Evolutionary conservation across 108 stramenopile species (phyloP), one percentile per base, ranked within the genome.

Genomic region (Cyclotella kingstonii): DNA sequence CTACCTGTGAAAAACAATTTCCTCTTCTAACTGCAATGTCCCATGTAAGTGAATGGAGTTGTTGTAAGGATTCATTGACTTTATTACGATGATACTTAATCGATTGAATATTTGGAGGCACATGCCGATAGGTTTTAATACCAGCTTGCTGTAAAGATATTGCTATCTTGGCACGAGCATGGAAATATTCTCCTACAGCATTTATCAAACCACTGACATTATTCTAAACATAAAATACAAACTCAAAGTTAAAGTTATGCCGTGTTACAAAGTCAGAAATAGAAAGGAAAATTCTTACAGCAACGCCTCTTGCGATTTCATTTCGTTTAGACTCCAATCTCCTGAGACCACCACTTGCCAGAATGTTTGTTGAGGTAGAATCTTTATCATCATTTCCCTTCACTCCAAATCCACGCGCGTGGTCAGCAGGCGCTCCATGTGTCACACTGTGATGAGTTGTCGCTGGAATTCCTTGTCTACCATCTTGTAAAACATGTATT

Each of bases 371-470:
- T 7, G 52, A 60, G 4, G 42, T 60, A 30, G 68, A 68, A 33
- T 44, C 49, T 10, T 39, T 39, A 27, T 60, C 73, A 21, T 81
- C 66, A 48, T 71, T 63, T 3, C 73, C 67, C 15, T 78, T 42
- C 22, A 84, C 51, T 30, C 80, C 82, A 77, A 91, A 95, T 44
- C 94, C 94, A 28, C 81, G 72, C 4, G 87, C 86, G 62, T 95
- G 94, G 76, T 95, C 94, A 17, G 88, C 73, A 44, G 90, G 90
- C 5, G 94, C 94, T 8, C 94, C 94, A 59, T 79, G 79, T 8
- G 94, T 90, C 19, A 89, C 66, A 53, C 86, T 89, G 30, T 84
- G 72, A 60, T 76, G 79, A 8, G 79, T 39, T 31, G 56, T 55
- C 23, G 74, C 52, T 10, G 54, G 39, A 22, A 61, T 45, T 18